Percentiles rank a stretch among this genome's conserved stretches.
These are phyloP conservation scores for Sechiopsis laciniata DNA, from an alignment of 306 rosid species.

Conservation along the genomic window DNA sequence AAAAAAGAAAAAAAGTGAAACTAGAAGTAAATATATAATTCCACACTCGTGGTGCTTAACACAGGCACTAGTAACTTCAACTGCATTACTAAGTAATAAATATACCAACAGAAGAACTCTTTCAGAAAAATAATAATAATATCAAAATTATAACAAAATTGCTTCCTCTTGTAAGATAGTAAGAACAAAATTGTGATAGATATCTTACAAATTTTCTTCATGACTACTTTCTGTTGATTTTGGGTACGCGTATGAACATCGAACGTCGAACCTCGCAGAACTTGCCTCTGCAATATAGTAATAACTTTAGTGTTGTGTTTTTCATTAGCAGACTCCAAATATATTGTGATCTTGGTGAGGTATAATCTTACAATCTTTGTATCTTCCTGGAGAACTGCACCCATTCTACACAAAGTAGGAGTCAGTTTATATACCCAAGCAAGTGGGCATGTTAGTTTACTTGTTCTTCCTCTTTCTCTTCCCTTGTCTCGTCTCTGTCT, in stretches of 20 bases:
- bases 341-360: background rate
- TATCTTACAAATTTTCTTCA: background rate
- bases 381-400: background rate
- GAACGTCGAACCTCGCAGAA: background rate
- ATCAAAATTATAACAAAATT: background rate
- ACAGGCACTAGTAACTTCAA: background rate
- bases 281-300: background rate
- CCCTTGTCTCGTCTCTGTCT: conserved; percentile 48
- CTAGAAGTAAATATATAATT: background rate
- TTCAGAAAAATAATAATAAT: background rate
- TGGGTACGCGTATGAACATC: background rate
- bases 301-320: background rate
- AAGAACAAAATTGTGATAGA: conserved; percentile 11
- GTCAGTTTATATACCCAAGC: background rate
- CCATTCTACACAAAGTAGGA: background rate
- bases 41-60: background rate
- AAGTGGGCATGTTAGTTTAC: conserved; percentile 24
- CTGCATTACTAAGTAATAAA: background rate
- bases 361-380: background rate
- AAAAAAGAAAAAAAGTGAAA: background rate
- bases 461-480: conserved; percentile 48
- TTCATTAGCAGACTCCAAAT: background rate
- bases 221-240: background rate
- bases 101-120: background rate
- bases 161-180: background rate